Percentiles rank a stretch among this genome's conserved stretches.
Conservation (phyloP, 1,139 yeast genomes). For the Zhuliangozyma parablackwelliae region DNA sequence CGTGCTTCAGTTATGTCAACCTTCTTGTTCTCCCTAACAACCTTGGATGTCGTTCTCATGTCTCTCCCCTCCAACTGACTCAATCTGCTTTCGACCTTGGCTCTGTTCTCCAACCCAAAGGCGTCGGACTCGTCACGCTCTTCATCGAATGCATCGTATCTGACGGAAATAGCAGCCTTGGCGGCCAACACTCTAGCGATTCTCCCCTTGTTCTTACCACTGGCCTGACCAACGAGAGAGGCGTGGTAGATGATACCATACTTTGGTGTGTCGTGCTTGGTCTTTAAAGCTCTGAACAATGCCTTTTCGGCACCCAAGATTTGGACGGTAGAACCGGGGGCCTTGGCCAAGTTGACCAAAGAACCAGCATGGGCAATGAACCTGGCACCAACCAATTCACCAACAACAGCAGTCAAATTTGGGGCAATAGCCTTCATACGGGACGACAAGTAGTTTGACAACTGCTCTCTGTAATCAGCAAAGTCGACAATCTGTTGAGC, state of each 20-base stretch:
- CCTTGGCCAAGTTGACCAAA: slow-evolving; percentile 89
- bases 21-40: slow-evolving; percentile 73
- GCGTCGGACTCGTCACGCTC: slow-evolving; percentile 95
- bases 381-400: slow-evolving; percentile 98
- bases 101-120: slow-evolving; percentile 86
- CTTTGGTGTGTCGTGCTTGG: slow-evolving; percentile 97
- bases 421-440: slow-evolving; percentile 99
- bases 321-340: slow-evolving; percentile 98
- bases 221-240: slow-evolving; percentile 92
- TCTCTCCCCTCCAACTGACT: slow-evolving; percentile 96
- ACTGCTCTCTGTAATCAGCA: slow-evolving; percentile 86
- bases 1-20: slow-evolving; percentile 78
- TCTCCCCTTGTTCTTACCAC: slow-evolving; percentile 97
- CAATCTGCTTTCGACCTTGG: slow-evolving; percentile 90
- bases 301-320: slow-evolving; percentile 99
- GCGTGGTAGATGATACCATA: slow-evolving; percentile 97
- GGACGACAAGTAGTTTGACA: slow-evolving; percentile 82
- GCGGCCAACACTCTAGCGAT: slow-evolving; percentile 98
- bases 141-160: slow-evolving; percentile 96
- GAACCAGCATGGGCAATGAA: slow-evolving; percentile 98
- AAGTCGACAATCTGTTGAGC: slow-evolving; percentile 93
- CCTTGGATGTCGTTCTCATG: slow-evolving; percentile 75
- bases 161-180: slow-evolving; percentile 91
- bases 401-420: slow-evolving; percentile 90
- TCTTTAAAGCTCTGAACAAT: slow-evolving; percentile 94